A percentile compares a stretch with the other conserved stretches of the same genome.
Evolutionary conservation across 768 basidiomycete species (phyloP).

Genomic region (Rickenella mellea): DNA sequence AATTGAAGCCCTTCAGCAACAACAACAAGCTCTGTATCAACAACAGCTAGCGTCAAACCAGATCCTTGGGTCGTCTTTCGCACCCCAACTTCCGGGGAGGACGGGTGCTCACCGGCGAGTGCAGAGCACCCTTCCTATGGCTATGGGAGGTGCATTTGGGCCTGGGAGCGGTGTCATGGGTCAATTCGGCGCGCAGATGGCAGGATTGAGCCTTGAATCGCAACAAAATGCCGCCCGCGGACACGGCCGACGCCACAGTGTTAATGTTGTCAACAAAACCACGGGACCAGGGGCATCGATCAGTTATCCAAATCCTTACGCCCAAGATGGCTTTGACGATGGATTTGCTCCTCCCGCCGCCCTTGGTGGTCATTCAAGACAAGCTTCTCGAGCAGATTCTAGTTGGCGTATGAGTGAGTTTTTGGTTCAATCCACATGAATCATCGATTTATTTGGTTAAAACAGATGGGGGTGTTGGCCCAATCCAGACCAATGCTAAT

Average conservation of each 20-base stretch:
- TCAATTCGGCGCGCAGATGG: constrained; percentile 48
- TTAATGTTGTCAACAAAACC: constrained; percentile 82
- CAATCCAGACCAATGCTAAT: constrained; percentile 46
- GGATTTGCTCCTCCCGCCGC: constrained; percentile 55
- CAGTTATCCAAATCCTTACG: constrained; percentile 37
- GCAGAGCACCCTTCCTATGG: constrained; percentile 72
- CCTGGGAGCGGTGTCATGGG: constrained; percentile 51
- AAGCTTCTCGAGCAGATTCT: constrained; percentile 66
- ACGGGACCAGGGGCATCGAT: constrained; percentile 40
- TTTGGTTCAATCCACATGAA: neutral
- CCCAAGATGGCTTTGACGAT: constrained; percentile 66
- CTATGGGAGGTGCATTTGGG: constrained; percentile 30
- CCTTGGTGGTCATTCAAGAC: constrained; percentile 64
- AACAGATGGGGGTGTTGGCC: constrained; percentile 71
- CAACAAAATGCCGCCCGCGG: constrained; percentile 68
- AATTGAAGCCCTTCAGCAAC: constrained; percentile 83
- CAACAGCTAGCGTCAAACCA: constrained; percentile 85
- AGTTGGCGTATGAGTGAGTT: constrained; percentile 86
- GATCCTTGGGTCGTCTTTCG: constrained; percentile 36
- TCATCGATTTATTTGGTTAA: constrained; percentile 10
- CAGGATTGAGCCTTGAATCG: constrained; percentile 48
- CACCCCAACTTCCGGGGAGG: constrained; percentile 26
- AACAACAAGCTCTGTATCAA: constrained; percentile 84
- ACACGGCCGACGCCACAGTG: constrained; percentile 84
- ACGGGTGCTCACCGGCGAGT: constrained; percentile 63